Base-by-base conservation (phyloP, 2,329 filamentous ascomycete genomes). In the Ophiocordyceps camponoti-leonardi region DNA sequence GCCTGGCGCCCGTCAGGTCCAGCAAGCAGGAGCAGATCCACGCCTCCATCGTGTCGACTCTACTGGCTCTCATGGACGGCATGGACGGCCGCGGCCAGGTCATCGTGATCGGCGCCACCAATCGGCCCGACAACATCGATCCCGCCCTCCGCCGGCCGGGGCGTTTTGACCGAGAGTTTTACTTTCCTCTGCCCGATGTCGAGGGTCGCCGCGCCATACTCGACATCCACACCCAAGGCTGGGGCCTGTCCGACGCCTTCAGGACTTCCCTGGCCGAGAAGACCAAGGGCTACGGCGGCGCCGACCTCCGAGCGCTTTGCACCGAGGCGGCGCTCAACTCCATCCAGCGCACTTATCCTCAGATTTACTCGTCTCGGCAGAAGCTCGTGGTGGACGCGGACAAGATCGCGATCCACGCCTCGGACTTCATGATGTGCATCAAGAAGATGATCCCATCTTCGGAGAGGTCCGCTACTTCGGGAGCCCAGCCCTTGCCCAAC, bases 11-110 rank as follows among this genome's bases (percentile, higher is more conserved):
- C 44, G 92, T 96, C 31, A 77, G 92, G 54, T 96, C 92, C 13
- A 95, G 90, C 64, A 96, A 96, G 62, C 90, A 96, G 65, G 92
- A 98, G 60, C 92, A 98, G 64, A 96, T 96, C 48, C 92, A 98
- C 63, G 87, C 92, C 6, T 96, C 90, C 2, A 98, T 98, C 51
- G 90, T 95, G 14, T 93, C 88, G 2, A 95, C 88, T 1, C 67
- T 95, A n/a, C 69, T 95, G 48, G 88, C 88, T 1, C 65, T 95
- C 55, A 95, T 95, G 88, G 88, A 95, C 61, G 88, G 88, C 50
- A 95, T 95, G 88, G 90, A 95, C 57, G 88, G 87, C n/a, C 81
- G 88, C 59, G 90, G 90, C 28, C 92, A 98, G 62, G 92, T 98
- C 49, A 94, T 98, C 58, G 88, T 98, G 33, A 96, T 98, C 56